Conservation (phyloP, 257 asterid species). For the Fraxinus anomala region DNA sequence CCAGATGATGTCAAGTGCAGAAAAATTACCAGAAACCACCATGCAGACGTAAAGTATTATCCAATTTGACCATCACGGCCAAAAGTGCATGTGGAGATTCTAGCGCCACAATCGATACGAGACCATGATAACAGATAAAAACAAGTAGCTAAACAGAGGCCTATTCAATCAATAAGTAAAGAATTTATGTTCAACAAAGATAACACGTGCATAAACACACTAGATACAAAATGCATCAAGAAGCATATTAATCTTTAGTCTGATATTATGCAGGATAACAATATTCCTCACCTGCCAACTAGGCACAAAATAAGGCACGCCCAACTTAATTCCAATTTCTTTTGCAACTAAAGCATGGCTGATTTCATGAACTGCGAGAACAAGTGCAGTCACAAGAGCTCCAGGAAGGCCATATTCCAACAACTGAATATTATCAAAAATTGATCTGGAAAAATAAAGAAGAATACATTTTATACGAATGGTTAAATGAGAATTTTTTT, state of each 20-base stretch:
- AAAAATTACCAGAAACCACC: background rate
- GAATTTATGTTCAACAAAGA: conserved; percentile 1
- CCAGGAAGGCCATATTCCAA: conserved; percentile 87
- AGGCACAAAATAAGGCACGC: conserved; percentile 92
- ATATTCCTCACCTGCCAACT: conserved; percentile 84
- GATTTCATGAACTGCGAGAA: conserved; percentile 79
- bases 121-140: background rate
- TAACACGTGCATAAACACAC: background rate
- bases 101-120: background rate
- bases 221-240: background rate
- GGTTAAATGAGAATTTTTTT: background rate
- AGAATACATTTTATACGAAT: conserved; percentile 21
- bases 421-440: conserved; percentile 66
- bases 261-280: conserved; percentile 21
- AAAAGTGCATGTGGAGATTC: conserved; percentile 2
- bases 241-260: conserved; percentile 1
- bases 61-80: background rate
- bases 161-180: background rate
- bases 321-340: conserved; percentile 74
- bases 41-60: background rate
- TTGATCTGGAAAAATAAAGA: conserved; percentile 54
- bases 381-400: conserved; percentile 82
- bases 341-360: conserved; percentile 75
- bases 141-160: background rate
- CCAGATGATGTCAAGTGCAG: background rate